These are phyloP conservation scores for Fusarium sp. DNA, from an alignment of 2,329 filamentous ascomycete genomes.

Conservation along the genomic window DNA sequence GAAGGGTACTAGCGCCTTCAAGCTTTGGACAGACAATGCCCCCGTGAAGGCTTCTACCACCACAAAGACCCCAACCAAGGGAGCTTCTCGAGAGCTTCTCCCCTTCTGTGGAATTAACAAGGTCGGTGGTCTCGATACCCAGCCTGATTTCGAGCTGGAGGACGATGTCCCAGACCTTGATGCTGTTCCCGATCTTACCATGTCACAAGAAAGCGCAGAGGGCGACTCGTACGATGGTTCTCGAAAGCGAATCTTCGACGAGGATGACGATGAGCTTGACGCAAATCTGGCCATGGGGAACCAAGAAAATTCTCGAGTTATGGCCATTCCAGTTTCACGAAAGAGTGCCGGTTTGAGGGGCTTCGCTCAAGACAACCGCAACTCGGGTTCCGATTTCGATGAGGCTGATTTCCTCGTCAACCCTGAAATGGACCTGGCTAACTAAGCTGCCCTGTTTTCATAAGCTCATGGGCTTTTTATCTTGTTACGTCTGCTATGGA, in stretches of 20 bases:
- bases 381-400: slow-evolving; percentile 70
- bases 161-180: slow-evolving; percentile 53
- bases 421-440: slow-evolving; percentile 57
- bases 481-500: slow-evolving; percentile 23
- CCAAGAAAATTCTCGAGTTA: slow-evolving; percentile 58
- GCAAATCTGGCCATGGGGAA: slow-evolving; percentile 57
- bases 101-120: slow-evolving; percentile 87
- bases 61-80: slow-evolving; percentile 41
- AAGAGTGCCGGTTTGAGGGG: slow-evolving; percentile 44
- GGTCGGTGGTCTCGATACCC: slow-evolving; percentile 75
- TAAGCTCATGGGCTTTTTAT: background rate
- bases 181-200: slow-evolving; percentile 63
- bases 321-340: slow-evolving; percentile 62
- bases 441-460: slow-evolving; percentile 14
- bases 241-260: slow-evolving; percentile 65
- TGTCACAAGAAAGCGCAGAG: slow-evolving; percentile 67
- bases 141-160: slow-evolving; percentile 59
- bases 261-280: slow-evolving; percentile 56
- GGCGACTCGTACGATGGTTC: slow-evolving; percentile 51
- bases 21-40: slow-evolving; percentile 62
- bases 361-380: slow-evolving; percentile 63
- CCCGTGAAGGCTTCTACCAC: slow-evolving; percentile 29
- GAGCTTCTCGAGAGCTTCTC: slow-evolving; percentile 71
- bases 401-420: slow-evolving; percentile 76
- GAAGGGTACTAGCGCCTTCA: slow-evolving; percentile 61